phyloP scores from a whole-genome alignment of 148 eudicot genomes.

The Rhododendron mucronatum region DNA sequence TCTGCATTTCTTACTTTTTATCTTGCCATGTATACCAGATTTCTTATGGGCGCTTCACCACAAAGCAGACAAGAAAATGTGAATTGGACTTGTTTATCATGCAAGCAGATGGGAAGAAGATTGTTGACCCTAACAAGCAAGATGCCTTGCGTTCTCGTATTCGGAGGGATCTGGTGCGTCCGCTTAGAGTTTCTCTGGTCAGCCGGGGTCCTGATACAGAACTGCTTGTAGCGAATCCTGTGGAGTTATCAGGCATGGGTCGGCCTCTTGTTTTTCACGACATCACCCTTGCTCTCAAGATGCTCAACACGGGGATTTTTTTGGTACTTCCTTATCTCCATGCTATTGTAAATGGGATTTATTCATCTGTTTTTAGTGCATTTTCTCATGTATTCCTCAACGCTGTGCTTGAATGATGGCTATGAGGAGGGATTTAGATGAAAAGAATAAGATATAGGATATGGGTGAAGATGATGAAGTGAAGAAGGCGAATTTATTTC shows the following conservation, averaged over 20 bases:
- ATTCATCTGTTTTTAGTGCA: not conserved
- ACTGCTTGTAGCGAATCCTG: slow-evolving; percentile 52
- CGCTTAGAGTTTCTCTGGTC: slow-evolving; percentile 43
- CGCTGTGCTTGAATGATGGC: not conserved
- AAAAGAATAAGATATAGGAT: not conserved
- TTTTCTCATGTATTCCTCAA: not conserved
- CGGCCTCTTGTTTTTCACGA: slow-evolving; percentile 54
- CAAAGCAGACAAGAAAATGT: slow-evolving; percentile 29
- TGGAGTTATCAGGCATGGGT: slow-evolving; percentile 54
- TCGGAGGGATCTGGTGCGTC: slow-evolving; percentile 37
- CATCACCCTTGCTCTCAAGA: slow-evolving; percentile 56
- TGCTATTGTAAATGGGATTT: not conserved
- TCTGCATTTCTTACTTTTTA: not conserved
- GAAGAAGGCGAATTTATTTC: not conserved
- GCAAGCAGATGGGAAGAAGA: slow-evolving; percentile 58
- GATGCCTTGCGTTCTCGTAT: slow-evolving; percentile 32
- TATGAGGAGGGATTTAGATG: not conserved
- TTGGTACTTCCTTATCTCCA: slow-evolving; percentile 29
- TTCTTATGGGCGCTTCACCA: slow-evolving; percentile 46
- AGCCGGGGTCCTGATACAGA: slow-evolving; percentile 59
- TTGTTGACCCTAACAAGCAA: slow-evolving; percentile 44
- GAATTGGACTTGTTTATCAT: slow-evolving; percentile 50
- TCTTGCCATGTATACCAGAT: slow-evolving; percentile 25
- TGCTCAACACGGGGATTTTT: slow-evolving; percentile 46
- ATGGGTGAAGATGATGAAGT: not conserved